Conservation (phyloP, 768 basidiomycete species). For the Mycena chlorophos region DNA sequence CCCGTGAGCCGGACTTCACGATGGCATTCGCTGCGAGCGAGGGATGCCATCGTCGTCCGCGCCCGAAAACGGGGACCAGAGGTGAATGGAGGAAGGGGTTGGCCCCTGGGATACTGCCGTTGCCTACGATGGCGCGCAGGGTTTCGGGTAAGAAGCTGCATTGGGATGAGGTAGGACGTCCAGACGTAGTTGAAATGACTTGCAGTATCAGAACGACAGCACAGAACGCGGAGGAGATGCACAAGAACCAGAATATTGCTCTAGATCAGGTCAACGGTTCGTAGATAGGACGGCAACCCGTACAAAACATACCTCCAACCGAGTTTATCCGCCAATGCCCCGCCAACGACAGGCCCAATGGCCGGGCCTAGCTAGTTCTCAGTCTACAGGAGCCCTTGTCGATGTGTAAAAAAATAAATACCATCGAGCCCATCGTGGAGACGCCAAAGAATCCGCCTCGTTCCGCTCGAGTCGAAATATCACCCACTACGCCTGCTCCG, state of each 20-base stretch:
- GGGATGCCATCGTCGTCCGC: constrained; percentile 27
- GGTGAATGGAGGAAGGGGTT: constrained; percentile 47
- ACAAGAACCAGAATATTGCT: constrained; percentile 64
- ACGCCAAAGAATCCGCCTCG: constrained; percentile 74
- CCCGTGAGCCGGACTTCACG: constrained; percentile 33
- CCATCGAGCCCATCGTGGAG: constrained; percentile 63
- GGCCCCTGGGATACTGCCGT: constrained; percentile 44
- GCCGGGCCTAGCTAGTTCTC: constrained; percentile 55
- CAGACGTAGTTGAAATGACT: constrained; percentile 37
- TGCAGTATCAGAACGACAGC: constrained; percentile 50
- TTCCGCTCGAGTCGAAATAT: constrained; percentile 73
- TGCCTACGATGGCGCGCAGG: constrained; percentile 52
- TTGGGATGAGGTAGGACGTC: no score
- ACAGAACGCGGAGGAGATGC: constrained; percentile 47
- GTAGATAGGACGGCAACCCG: background rate
- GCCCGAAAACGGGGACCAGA: constrained; percentile 47
- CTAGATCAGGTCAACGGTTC: constrained; percentile 26
- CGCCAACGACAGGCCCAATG: constrained; percentile 63
- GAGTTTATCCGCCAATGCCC: constrained; percentile 55
- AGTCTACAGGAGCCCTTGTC: background rate
- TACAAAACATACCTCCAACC: constrained; percentile 59
- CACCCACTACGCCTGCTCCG: constrained; percentile 76
- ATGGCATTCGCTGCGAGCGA: constrained; percentile 16
- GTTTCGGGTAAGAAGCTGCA: constrained; percentile 54
- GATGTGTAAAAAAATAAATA: constrained; percentile 25